Conservation (phyloP, 306 rosid genomes). For the Macrotyloma uniflorum region DNA sequence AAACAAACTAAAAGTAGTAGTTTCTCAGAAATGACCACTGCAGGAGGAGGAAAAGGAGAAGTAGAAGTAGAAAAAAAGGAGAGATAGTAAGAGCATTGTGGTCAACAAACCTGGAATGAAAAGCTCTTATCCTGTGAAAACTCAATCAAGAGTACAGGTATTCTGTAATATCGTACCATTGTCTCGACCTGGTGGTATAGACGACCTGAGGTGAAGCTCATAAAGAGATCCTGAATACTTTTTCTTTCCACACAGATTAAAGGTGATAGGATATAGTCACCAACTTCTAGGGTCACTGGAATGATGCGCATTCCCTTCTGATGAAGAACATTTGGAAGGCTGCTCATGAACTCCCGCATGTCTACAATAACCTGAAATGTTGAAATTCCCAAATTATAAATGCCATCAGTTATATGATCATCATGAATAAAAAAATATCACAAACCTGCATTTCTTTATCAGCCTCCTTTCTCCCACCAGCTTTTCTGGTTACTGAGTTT, state of each 20-base stretch:
- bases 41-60: background rate
- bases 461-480: constrained; percentile 87
- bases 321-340: constrained; percentile 98
- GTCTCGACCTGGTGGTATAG: constrained; percentile 95
- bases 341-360: constrained; percentile 99
- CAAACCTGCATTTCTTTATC: constrained; percentile 86
- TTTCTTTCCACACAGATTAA: constrained; percentile 95
- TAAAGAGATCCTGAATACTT: constrained; percentile 96
- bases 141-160: constrained; percentile 94
- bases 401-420: constrained; percentile 8
- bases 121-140: constrained; percentile 97
- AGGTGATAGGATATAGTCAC: constrained; percentile 96
- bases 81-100: background rate
- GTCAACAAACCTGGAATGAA: constrained; percentile 84
- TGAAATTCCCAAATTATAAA: constrained; percentile 32
- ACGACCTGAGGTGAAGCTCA: constrained; percentile 98
- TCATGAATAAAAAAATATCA: constrained; percentile 27
- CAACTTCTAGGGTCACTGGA: constrained; percentile 96
- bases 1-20: background rate
- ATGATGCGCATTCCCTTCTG: constrained; percentile 92
- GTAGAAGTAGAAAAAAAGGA: background rate
- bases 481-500: constrained; percentile 82
- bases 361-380: constrained; percentile 89
- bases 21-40: background rate
- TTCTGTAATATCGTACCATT: constrained; percentile 91